Evolutionary conservation across 2,329 filamentous ascomycete species (phyloP), one percentile per base, ranked within the genome.

Genomic region (Tolypocladium ophioglossoides): DNA sequence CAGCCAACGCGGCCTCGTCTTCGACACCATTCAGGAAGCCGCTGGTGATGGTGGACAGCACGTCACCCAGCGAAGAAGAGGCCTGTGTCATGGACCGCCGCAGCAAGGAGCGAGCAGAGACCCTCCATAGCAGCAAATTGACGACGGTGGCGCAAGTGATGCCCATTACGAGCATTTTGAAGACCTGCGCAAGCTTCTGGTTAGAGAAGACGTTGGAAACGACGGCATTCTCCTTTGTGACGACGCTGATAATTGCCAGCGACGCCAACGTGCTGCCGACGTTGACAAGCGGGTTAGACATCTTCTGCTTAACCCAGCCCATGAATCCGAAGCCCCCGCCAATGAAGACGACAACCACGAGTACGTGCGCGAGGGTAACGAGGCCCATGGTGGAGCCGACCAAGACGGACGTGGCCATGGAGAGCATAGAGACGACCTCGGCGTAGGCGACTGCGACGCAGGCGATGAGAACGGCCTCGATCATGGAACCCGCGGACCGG

Each of bases 161-260:
- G n/a, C 86, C 88, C 75, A 90, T 84, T 30, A 87, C 67, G 44
- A 92, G 77, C 78, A 91, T 91, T 64, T 89, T 87, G 61, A 91
- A 72, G 18, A 90, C 84, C 49, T 63, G 62, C 1, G 56, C 55
- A 27, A 63, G 60, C 49, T 64, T 64, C 54, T 81, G 80, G 63
- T 89, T 83, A 0, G 87, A 90, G 63, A 95, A 88, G 41, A 84
- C 82, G 8, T 86, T 87, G 34, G 78, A 82, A 63, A 94, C 86
- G 3, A 95, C 84, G 8, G 89, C 84, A 41, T 87, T 89, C 69
- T 95, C 91, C 69, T 91, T 94, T 8, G 91, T 95, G 57, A 95
- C 73, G 27, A 94, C 82, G 2, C 86, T 89, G 64, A 95, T 94
- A 57, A 91, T 86, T 50, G 87, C 88, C 49, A 96, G 80, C 35